Base-by-base conservation (phyloP, 169 alveolate species). In the Plasmodium vivax region DNA sequence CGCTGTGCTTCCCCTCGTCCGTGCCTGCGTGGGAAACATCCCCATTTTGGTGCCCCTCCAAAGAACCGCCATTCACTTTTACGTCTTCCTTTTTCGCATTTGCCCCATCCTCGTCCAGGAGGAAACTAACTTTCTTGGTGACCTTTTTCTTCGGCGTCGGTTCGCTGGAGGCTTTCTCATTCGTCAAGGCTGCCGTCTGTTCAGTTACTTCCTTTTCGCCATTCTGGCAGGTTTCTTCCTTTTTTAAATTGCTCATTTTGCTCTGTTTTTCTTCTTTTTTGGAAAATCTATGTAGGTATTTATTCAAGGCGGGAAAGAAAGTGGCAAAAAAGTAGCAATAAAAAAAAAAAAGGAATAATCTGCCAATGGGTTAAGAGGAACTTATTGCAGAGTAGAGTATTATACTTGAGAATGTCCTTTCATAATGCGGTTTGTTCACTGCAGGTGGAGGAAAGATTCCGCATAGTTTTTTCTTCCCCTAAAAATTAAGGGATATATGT, bases 41-140 rank as follows among this genome's bases (percentile, higher is more conserved):
- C 43, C 77, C 77, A 68, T 27, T 68, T 68, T 23, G 36, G n/a
- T 68, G 16, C n/a, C 38, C 77, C n/a, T 68, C 38, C 43, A 27
- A 68, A 68, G 32, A 68, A 9, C 43, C 32, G 51, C 32, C 51
- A 84, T 84, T 47, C 38, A 43, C 36, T 71, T 34, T 32, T 9
- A 23, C 36, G 41, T 75, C 82, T 23, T 87, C 79, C n/a, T 87
- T 87, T 36, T 84, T 79, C 54, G 7, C 81, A 34, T 75, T 3
- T 23, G 51, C 23, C 51, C 43, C 74, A 9, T 87, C 47, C 47
- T 75, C 87, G 58, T 87, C 93, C 23, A 75, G 91, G n/a, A 41
- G 27, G 72, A 87, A 87, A 54, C 87, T 87, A 30, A 87, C 93
- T 45, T 75, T 87, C 68, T 87, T 87, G 19, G 82, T 84, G 41